These are phyloP conservation scores for Phoenix dactylifera DNA, from an alignment of 176 grass and related monocot genomes.

Conservation along the genomic window DNA sequence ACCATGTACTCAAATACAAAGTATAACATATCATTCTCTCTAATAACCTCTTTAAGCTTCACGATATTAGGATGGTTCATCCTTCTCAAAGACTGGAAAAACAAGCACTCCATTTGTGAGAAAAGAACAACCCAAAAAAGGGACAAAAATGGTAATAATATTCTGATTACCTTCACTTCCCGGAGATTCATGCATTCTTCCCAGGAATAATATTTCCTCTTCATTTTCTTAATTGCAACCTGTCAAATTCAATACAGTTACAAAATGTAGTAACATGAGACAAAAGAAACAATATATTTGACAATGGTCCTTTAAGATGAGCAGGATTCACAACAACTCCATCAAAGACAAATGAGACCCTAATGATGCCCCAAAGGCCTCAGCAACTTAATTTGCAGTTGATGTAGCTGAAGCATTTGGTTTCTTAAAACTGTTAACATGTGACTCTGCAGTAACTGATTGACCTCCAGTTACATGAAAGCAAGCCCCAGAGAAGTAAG, in stretches of 20 bases:
- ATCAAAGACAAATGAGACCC: background rate
- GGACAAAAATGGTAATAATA: background rate
- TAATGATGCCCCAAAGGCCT: too few relatives aligned
- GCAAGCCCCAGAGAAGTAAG: too few relatives aligned
- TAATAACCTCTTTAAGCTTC: constrained; percentile 98
- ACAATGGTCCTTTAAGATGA: too few relatives aligned
- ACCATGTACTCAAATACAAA: constrained; percentile 99
- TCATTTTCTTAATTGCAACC: constrained; percentile 99
- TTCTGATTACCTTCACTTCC: constrained; percentile 85
- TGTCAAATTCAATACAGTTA: constrained; percentile 11
- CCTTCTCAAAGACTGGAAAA: constrained; percentile 61
- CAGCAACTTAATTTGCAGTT: too few relatives aligned
- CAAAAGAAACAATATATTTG: too few relatives aligned
- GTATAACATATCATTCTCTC: constrained; percentile 82
- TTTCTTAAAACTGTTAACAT: too few relatives aligned
- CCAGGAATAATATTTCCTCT: constrained; percentile 96
- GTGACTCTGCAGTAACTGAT: too few relatives aligned
- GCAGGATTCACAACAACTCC: background rate
- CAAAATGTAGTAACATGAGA: background rate
- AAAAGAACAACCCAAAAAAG: background rate
- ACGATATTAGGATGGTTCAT: constrained; percentile 99
- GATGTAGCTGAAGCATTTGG: too few relatives aligned
- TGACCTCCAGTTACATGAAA: too few relatives aligned
- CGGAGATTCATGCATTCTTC: constrained; percentile 96
- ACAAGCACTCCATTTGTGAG: constrained; percentile 5